Conservation (phyloP, 257 asterid species). For the Echium plantagineum region DNA sequence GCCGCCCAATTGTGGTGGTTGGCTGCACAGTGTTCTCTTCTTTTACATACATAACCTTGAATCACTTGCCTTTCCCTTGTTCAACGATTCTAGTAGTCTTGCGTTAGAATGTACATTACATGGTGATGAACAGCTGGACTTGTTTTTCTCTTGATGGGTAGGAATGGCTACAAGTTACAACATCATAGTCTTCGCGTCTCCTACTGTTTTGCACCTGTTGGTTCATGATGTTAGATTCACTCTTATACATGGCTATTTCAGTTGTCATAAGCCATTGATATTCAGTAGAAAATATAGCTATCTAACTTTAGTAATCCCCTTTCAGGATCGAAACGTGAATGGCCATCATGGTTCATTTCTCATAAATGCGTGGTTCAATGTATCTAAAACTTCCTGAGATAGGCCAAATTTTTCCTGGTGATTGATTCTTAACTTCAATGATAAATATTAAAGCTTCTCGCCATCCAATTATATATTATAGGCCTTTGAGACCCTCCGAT, state of each 20-base stretch:
- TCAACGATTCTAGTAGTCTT: too few species aligned
- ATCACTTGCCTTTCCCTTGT: too few species aligned
- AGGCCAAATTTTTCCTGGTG: constrained; percentile 44
- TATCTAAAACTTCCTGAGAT: constrained; percentile 20
- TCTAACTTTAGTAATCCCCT: constrained; percentile 1
- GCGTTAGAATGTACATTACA: too few species aligned
- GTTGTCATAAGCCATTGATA: background rate
- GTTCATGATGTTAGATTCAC: background rate
- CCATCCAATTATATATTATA: constrained; percentile 50
- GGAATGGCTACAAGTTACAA: too few species aligned
- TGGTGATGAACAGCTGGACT: too few species aligned
- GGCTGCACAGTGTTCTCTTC: too few species aligned
- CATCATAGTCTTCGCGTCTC: too few species aligned
- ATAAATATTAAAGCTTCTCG: constrained; percentile 39
- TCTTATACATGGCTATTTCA: background rate
- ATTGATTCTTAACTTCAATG: constrained; percentile 50
- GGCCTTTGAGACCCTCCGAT: constrained; percentile 73
- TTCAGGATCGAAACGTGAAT: constrained; percentile 29
- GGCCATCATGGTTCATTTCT: constrained; percentile 39
- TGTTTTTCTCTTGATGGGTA: too few species aligned
- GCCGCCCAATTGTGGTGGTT: too few species aligned
- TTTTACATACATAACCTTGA: too few species aligned
- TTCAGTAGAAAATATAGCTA: constrained; percentile 1
- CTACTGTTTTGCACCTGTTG: too few species aligned
- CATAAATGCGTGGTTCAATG: constrained; percentile 51